Base-by-base conservation (phyloP, 2,329 filamentous ascomycete species). In the Trichoderma pleuroti region DNA sequence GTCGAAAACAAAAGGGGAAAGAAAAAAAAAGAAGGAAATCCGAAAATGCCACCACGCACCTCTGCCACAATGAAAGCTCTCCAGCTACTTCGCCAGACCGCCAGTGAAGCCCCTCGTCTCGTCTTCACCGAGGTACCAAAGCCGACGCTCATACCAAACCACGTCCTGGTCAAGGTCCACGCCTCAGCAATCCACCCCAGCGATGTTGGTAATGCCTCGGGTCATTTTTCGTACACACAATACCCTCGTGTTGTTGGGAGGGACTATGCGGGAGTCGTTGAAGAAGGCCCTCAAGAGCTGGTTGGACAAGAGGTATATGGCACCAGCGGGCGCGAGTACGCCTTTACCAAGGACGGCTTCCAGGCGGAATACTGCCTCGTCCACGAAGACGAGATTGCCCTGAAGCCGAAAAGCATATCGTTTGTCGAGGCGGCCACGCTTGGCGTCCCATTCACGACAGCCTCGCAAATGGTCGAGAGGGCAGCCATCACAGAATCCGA, bases 151-250 rank as follows among this genome's bases (percentile, higher is more conserved):
- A 61, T 72, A 11, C 70, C 70, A 16, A n/a, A 72, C 16, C 70
- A 72, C 65, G 70, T 72, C 9, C 10, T 72, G 18, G 60, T 72
- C 52, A 70, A 46, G n/a, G 61, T 72, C 8, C 60, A 65, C 36
- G 70, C 70, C 28, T 72, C 70, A 4, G 70, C 70, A 4, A 72
- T 72, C 36, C 70, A 72, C 34, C 70, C 70, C 5, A 72, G 70
- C 54, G 70, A 72, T 39, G 61, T 72, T 21, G 66, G 57, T 4
- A 72, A 72, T n/a, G 70, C 67, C 34, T 3, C 24, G 36, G 70
- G 70, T 2, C 1, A 6, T 2, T 72, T 72, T 36, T 18, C 70
- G 7, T 72, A 72, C 46, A 72, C 70, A 0, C 67, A 65, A 21
- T 72, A 61, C 16, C 70, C 70, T 18, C 66, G 70, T 3, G 42